phyloP scores from a whole-genome alignment of 306 rosid species.

The Argentina anserina region DNA sequence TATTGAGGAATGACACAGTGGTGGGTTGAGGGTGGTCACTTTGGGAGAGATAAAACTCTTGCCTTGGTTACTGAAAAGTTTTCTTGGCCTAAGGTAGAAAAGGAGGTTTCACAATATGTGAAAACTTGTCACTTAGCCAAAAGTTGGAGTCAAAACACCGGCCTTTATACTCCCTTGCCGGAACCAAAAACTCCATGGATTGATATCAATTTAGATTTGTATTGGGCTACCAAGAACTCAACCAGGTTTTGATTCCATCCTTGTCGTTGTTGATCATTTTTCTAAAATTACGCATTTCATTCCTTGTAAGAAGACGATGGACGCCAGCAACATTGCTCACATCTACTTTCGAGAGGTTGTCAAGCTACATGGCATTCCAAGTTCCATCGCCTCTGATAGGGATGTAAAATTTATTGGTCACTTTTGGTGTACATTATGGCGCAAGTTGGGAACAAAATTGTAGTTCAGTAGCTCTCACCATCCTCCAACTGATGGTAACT shows the following conservation, averaged over 20 bases:
- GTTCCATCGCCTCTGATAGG: neutral
- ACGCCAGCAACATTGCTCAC: neutral
- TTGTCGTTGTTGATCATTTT: neutral
- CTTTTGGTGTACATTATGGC: neutral
- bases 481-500: too few relatives aligned
- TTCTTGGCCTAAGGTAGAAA: too few relatives aligned
- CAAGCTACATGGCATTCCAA: neutral
- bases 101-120: too few relatives aligned
- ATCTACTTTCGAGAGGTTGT: neutral
- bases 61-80: too few relatives aligned
- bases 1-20: too few relatives aligned
- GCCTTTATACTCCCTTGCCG: neutral
- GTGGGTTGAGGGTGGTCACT: too few relatives aligned
- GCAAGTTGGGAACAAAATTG: neutral
- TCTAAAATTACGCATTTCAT: neutral
- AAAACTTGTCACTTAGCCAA: neutral
- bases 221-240: neutral
- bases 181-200: neutral
- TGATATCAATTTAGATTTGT: neutral
- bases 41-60: too few relatives aligned
- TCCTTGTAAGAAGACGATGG: neutral
- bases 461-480: too few relatives aligned
- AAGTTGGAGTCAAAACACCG: neutral
- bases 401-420: neutral
- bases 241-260: neutral